Evolutionary conservation across 495 filamentous ascomycete species (phyloP).

Genomic region (Massariosphaeria phaeospora): DNA sequence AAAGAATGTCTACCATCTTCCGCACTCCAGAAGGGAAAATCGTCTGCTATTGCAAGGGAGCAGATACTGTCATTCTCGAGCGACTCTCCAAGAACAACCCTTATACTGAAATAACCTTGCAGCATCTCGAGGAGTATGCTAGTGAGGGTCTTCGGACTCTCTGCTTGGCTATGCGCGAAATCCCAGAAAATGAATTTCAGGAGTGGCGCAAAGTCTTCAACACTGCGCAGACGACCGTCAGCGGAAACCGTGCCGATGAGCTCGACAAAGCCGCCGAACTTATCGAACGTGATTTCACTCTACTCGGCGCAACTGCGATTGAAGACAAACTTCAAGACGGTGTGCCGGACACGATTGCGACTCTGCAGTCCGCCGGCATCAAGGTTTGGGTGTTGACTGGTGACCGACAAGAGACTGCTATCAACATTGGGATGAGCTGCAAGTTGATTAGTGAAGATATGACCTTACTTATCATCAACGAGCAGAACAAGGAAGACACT

Average conservation of each 20-base stretch:
- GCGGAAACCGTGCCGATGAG: constrained; percentile 87
- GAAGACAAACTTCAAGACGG: constrained; percentile 97
- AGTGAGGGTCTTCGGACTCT: constrained; percentile 93
- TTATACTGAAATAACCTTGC: constrained; percentile 76
- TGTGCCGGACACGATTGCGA: constrained; percentile 97
- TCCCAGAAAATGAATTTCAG: constrained; percentile 84
- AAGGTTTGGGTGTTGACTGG: constrained; percentile 99
- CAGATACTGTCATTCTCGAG: constrained; percentile 95
- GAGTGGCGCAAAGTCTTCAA: constrained; percentile 87
- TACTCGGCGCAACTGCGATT: constrained; percentile 94
- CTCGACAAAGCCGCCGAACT: constrained; percentile 96
- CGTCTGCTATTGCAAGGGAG: constrained; percentile 89
- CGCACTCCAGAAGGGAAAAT: constrained; percentile 95
- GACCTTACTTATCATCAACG: constrained; percentile 94
- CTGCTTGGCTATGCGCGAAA: constrained; percentile 90
- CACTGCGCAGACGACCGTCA: constrained; percentile 83
- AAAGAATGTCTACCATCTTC: constrained; percentile 96
- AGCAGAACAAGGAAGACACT: constrained; percentile 70
- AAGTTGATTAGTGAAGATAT: constrained; percentile 98
- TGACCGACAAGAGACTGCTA: constrained; percentile 97
- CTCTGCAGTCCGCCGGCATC: constrained; percentile 92
- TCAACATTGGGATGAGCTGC: constrained; percentile 99
- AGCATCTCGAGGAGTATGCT: constrained; percentile 96
- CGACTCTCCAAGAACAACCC: constrained; percentile 69
- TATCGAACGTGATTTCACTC: constrained; percentile 84